Percentiles rank a stretch among this genome's conserved stretches.
Evolutionary conservation across 2,329 filamentous ascomycete genomes (phyloP).

Genomic region (Blastomyces silverae): DNA sequence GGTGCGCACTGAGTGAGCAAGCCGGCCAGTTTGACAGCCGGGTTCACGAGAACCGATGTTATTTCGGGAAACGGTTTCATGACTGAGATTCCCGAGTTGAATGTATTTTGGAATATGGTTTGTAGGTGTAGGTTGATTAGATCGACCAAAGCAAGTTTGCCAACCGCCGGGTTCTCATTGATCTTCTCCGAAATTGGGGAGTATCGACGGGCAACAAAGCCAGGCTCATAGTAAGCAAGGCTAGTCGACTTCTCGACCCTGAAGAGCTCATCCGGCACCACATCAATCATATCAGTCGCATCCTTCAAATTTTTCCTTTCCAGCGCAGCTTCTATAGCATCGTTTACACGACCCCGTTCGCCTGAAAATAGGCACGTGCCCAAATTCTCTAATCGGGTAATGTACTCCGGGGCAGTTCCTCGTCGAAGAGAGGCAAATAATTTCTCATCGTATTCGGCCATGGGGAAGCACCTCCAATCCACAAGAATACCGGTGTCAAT

Average conservation of each 20-base stretch:
- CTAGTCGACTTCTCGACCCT: conserved; percentile 59
- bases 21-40: conserved; percentile 64
- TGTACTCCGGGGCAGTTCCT: conserved; percentile 66
- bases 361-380: conserved; percentile 68
- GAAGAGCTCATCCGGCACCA: conserved; percentile 55
- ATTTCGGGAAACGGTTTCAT: conserved; percentile 71
- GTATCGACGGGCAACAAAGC: conserved; percentile 60
- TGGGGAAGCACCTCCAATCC: conserved; percentile 75
- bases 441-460: conserved; percentile 66
- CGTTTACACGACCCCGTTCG: conserved; percentile 56
- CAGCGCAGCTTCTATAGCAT: conserved; percentile 56
- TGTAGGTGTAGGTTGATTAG: conserved; percentile 84
- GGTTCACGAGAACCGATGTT: conserved; percentile 64
- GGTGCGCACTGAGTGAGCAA: conserved; percentile 69
- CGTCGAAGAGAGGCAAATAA: conserved; percentile 66
- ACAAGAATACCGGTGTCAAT: conserved; percentile 79
- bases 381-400: conserved; percentile 62
- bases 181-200: conserved; percentile 59
- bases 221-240: conserved; percentile 69
- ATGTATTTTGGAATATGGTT: conserved; percentile 72
- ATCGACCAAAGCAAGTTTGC: conserved; percentile 59
- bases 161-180: conserved; percentile 50
- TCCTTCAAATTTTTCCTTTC: conserved; percentile 49
- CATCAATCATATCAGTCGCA: conserved; percentile 58
- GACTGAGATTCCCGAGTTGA: conserved; percentile 68